phyloP scores from a whole-genome alignment of 768 basidiomycete species.

The Tricholoma flavovirens region DNA sequence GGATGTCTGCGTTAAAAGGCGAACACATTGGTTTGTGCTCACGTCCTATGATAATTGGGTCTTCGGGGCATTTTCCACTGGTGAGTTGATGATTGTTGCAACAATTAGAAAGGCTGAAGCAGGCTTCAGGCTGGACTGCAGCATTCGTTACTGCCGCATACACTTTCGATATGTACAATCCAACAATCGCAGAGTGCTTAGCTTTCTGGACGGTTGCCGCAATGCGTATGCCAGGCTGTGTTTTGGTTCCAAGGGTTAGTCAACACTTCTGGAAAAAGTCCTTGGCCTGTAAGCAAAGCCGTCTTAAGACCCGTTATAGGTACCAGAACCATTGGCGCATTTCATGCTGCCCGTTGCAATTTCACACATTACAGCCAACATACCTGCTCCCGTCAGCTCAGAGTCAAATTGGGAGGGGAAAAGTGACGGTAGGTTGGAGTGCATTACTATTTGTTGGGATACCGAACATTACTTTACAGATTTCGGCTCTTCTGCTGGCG shows the following conservation, averaged over 20 bases:
- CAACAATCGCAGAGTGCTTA: constrained; percentile 47
- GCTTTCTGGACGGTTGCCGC: constrained; percentile 54
- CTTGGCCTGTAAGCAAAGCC: constrained; percentile 7
- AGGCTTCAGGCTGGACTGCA: constrained; percentile 41
- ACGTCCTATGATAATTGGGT: constrained; percentile 58
- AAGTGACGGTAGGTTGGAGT: constrained; percentile 26
- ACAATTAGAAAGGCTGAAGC: neutral
- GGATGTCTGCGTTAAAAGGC: constrained; percentile 46
- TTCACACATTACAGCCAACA: constrained; percentile 16
- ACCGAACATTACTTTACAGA: constrained; percentile 17
- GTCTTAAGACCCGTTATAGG: constrained; percentile 25
- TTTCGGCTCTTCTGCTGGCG: constrained; percentile 30
- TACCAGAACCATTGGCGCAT: constrained; percentile 33
- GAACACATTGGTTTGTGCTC: constrained; percentile 50
- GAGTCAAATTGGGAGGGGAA: constrained; percentile 42
- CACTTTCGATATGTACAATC: constrained; percentile 31
- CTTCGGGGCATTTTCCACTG: constrained; percentile 55
- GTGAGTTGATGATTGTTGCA: constrained; percentile 21
- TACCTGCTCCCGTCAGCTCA: constrained; percentile 25
- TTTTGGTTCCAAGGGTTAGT: constrained; percentile 32
- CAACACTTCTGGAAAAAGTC: constrained; percentile 15
- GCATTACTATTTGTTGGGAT: neutral
- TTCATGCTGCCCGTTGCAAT: constrained; percentile 21
- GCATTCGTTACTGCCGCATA: constrained; percentile 47
- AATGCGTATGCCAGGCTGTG: constrained; percentile 32